Evolutionary conservation across 1,284 basidiomycete species (phyloP).

Genomic region (Cutaneotrichosporon sp.): DNA sequence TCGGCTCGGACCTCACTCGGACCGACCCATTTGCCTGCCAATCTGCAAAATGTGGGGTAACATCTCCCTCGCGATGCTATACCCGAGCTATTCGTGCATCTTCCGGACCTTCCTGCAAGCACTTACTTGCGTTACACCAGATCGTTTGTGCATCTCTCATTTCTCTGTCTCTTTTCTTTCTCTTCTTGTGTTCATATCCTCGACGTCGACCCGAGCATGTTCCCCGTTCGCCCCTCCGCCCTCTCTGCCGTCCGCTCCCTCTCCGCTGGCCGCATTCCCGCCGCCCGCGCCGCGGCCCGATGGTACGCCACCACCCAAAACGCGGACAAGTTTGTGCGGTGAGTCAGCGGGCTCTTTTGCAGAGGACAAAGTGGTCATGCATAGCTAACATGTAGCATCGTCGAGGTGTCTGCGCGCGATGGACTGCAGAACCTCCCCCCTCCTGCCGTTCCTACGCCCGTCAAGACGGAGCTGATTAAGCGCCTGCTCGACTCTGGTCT

Average conservation of each 20-base stretch:
- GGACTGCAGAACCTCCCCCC: constrained; percentile 87
- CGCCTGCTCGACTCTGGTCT: constrained; percentile 67
- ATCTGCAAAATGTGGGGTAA: too few relatives aligned
- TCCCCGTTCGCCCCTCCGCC: not conserved
- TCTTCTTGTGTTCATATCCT: too few relatives aligned
- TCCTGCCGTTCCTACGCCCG: constrained; percentile 60
- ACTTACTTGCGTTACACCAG: too few relatives aligned
- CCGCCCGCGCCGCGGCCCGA: not conserved
- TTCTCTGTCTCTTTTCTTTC: too few relatives aligned
- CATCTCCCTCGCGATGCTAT: too few relatives aligned
- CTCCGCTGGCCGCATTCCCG: not conserved
- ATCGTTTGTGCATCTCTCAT: too few relatives aligned
- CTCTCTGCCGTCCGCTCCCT: not conserved
- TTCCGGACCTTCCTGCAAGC: too few relatives aligned
- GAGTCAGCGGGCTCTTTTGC: not conserved
- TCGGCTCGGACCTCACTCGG: constrained; percentile 4
- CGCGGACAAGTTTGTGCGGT: constrained; percentile 10
- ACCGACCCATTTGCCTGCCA: too few relatives aligned
- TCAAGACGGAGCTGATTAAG: constrained; percentile 78
- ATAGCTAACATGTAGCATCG: constrained; percentile 55
- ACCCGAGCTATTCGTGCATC: too few relatives aligned
- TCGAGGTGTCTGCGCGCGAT: constrained; percentile 89
- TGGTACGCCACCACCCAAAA: not conserved
- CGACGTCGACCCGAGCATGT: not conserved
- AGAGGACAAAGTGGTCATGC: too few relatives aligned